These are phyloP conservation scores for Hypholoma fasciculare DNA, from an alignment of 768 basidiomycete species.

Conservation along the genomic window DNA sequence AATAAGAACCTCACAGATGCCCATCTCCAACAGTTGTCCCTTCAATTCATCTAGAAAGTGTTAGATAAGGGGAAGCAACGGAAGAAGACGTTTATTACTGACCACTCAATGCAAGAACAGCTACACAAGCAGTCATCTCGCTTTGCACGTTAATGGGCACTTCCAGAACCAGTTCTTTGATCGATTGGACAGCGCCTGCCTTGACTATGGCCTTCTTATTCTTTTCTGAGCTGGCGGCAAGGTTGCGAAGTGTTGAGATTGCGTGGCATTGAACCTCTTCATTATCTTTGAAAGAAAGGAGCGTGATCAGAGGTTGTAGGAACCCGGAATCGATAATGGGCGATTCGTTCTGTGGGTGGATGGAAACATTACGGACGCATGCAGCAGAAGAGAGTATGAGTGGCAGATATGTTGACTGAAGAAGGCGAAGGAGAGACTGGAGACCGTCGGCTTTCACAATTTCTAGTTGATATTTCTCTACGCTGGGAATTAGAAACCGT, in stretches of 20 bases:
- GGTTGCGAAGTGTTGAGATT: conserved; percentile 93
- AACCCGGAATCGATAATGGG: conserved; percentile 99
- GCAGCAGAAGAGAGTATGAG: conserved; percentile 98
- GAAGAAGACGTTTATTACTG: conserved; percentile 24
- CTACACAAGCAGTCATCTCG: conserved; percentile 99
- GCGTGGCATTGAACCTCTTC: conserved; percentile 99
- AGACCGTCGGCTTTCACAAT: conserved; percentile 97
- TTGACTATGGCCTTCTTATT: conserved; percentile 98
- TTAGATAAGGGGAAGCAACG: background rate
- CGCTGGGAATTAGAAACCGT: background rate
- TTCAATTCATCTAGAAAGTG: conserved; percentile 85
- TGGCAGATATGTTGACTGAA: conserved; percentile 96
- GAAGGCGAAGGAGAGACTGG: conserved; percentile 85
- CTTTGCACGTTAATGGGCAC: conserved; percentile 97
- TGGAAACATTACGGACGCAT: conserved; percentile 98
- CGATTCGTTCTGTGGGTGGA: conserved; percentile 97
- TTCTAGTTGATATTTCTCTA: conserved; percentile 98
- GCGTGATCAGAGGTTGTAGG: conserved; percentile 91
- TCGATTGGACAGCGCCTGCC: conserved; percentile 94
- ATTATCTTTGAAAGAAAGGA: conserved; percentile 97
- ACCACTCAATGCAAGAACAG: conserved; percentile 95
- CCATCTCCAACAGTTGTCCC: conserved; percentile 95
- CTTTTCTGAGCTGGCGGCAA: conserved; percentile 96
- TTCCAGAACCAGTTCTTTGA: conserved; percentile 93
- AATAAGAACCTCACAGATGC: conserved; percentile 96